phyloP scores from a whole-genome alignment of 768 basidiomycete species.

The Lyophyllum atratum region DNA sequence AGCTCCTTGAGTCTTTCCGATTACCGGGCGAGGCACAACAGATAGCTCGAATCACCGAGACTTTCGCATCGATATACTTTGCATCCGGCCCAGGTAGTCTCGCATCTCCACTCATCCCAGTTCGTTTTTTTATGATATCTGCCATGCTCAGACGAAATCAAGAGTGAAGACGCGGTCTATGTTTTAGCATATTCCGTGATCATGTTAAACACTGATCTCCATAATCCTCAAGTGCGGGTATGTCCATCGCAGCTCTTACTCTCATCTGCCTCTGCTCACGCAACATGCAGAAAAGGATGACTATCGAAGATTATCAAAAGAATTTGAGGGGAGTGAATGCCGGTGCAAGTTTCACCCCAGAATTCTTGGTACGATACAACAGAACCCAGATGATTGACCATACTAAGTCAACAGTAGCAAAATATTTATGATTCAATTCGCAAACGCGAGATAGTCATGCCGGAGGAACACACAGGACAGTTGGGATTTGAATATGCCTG shows the following conservation, averaged over 20 bases:
- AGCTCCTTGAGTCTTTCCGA: conserved; percentile 90
- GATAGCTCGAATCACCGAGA: conserved; percentile 91
- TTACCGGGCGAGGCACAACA: conserved; percentile 96
- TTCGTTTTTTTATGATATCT: conserved; percentile 1
- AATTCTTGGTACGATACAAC: conserved; percentile 68
- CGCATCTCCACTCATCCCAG: background rate
- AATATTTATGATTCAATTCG: conserved; percentile 93
- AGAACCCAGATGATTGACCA: background rate
- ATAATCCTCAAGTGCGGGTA: conserved; percentile 91
- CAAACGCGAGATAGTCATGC: conserved; percentile 94
- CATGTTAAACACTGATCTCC: conserved; percentile 96
- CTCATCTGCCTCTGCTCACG: background rate
- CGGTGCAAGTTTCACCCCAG: conserved; percentile 76
- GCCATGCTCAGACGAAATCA: conserved; percentile 70
- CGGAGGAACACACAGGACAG: conserved; percentile 95
- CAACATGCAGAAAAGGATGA: conserved; percentile 85
- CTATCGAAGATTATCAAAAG: conserved; percentile 89
- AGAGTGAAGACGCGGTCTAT: conserved; percentile 89
- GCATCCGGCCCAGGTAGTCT: conserved; percentile 75
- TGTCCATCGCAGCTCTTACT: conserved; percentile 25
- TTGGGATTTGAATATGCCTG: conserved; percentile 98
- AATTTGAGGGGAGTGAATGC: conserved; percentile 95
- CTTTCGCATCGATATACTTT: conserved; percentile 91
- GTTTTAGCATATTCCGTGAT: conserved; percentile 95
- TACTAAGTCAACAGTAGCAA: conserved; percentile 51